A percentile compares a stretch with the other conserved stretches of the same genome.
phyloP scores from a whole-genome alignment of 768 basidiomycete genomes.

The Lentinula sp. region DNA sequence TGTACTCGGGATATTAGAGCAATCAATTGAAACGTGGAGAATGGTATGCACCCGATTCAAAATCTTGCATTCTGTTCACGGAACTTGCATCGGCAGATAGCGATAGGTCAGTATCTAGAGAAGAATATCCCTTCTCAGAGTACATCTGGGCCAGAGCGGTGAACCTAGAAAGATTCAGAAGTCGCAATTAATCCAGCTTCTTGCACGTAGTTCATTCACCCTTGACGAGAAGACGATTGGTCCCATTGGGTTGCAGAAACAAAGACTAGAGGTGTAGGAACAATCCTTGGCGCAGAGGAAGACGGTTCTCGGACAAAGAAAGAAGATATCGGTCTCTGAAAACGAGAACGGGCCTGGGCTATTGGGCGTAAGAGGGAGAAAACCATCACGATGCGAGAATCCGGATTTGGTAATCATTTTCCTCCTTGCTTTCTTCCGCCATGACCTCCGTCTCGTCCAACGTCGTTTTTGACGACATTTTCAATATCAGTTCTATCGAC shows the following conservation, averaged over 20 bases:
- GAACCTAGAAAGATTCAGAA: conserved; percentile 21
- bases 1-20: conserved; percentile 11
- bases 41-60: conserved; percentile 29
- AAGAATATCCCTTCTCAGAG: conserved; percentile 44
- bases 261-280: conserved; percentile 49
- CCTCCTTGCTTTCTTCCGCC: conserved; percentile 10
- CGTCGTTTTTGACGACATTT: conserved; percentile 92
- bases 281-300: conserved; percentile 35
- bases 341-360: background rate
- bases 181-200: background rate
- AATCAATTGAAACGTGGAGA: background rate
- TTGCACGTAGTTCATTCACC: conserved; percentile 20
- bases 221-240: conserved; percentile 23
- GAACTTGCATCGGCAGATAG: conserved; percentile 20
- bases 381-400: background rate
- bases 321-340: conserved; percentile 16
- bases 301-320: conserved; percentile 33
- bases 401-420: conserved; percentile 10
- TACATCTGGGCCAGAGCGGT: conserved; percentile 30
- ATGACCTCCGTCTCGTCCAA: conserved; percentile 61
- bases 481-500: conserved; percentile 79
- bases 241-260: conserved; percentile 45
- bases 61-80: conserved; percentile 28
- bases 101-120: conserved; percentile 35
- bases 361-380: conserved; percentile 12